A percentile compares a stretch with the other conserved stretches of the same genome.
phyloP scores from a whole-genome alignment of 805 yeast genomes.

The Kodamaea lidongshanica region DNA sequence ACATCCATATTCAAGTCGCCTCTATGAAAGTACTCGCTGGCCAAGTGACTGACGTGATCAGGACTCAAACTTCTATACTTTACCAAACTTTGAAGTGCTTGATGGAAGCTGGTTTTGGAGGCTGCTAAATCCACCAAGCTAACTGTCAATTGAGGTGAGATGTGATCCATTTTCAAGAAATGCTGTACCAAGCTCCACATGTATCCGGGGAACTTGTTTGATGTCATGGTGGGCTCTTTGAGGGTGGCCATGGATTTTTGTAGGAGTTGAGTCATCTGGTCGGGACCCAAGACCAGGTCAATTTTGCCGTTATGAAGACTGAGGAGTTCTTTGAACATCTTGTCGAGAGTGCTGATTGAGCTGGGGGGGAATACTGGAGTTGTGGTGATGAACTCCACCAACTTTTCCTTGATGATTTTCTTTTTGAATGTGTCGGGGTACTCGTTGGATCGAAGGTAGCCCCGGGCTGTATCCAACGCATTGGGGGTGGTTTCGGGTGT shows the following conservation, averaged over 20 bases:
- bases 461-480: conserved; percentile 21
- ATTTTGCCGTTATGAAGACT: conserved; percentile 10
- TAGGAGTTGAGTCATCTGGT: too few species aligned
- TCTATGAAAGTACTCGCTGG: conserved; percentile 9
- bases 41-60: conserved; percentile 14
- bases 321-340: conserved; percentile 16
- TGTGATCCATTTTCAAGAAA: conserved; percentile 11
- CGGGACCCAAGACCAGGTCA: conserved; percentile 4
- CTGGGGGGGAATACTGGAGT: conserved; percentile 8
- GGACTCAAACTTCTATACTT: conserved; percentile 10
- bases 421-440: conserved; percentile 16
- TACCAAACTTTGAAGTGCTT: conserved; percentile 11
- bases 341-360: conserved; percentile 16
- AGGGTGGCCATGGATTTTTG: too few species aligned
- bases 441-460: conserved; percentile 23
- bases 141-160: conserved; percentile 19
- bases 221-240: too few species aligned
- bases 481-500: conserved; percentile 4
- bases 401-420: conserved; percentile 15
- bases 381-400: conserved; percentile 13
- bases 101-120: conserved; percentile 8
- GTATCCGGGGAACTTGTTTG: conserved; percentile 26
- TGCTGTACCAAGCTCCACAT: conserved; percentile 20
- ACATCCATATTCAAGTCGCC: conserved; percentile 10
- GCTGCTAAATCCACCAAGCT: conserved; percentile 25